phyloP scores from a whole-genome alignment of 2,329 filamentous ascomycete species.

The Venturia asperata region DNA sequence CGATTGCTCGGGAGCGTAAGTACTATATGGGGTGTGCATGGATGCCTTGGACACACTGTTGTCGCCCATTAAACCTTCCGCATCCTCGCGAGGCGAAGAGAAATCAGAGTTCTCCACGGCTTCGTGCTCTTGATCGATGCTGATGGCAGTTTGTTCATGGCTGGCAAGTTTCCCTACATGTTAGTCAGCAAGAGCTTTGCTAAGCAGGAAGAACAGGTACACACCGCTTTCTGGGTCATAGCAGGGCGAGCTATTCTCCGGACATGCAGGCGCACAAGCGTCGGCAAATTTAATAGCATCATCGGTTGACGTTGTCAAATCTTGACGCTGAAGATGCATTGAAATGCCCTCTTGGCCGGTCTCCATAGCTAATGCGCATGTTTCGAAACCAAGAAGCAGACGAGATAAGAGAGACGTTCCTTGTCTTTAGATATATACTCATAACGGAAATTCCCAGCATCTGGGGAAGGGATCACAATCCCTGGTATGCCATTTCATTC shows the following conservation, averaged over 20 bases:
- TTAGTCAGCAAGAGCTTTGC: background rate
- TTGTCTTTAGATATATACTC: background rate
- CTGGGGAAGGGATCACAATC: background rate
- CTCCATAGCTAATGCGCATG: slow-evolving; percentile 1
- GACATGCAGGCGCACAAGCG: background rate
- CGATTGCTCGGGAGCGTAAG: background rate
- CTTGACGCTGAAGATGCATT: background rate
- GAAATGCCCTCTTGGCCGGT: background rate
- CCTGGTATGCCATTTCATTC: background rate
- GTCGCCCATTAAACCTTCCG: too few species aligned
- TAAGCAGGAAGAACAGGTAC: background rate
- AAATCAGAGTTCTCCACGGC: too few species aligned
- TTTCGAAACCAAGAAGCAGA: background rate
- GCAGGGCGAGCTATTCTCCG: background rate
- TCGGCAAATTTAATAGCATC: background rate
- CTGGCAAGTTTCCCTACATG: background rate
- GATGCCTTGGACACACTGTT: background rate
- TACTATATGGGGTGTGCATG: background rate
- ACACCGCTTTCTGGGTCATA: background rate
- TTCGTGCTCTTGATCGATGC: too few species aligned
- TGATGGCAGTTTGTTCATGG: background rate
- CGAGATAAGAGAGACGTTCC: background rate
- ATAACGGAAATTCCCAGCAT: background rate
- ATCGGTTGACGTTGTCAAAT: background rate
- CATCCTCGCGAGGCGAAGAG: too few species aligned